Conservation (phyloP, 257 asterid species). For the Asclepias syriaca region DNA sequence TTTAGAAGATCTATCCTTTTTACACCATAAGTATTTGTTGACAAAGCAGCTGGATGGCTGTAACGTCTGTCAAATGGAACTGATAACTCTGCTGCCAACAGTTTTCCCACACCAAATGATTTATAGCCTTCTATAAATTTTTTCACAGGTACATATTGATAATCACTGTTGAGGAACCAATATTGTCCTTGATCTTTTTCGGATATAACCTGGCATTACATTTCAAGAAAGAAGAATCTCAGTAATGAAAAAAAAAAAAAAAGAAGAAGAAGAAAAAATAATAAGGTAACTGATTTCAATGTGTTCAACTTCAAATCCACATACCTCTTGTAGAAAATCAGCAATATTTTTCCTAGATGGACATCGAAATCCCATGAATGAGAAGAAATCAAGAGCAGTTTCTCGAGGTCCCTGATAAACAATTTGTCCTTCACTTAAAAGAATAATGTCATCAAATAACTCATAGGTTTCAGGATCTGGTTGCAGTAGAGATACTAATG, state of each 20-base stretch:
- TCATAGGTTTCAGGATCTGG: conserved; percentile 94
- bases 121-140: conserved; percentile 68
- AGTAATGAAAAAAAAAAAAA: conserved; percentile 1
- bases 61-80: conserved; percentile 69
- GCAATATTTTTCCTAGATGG: conserved; percentile 90
- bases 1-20: conserved; percentile 61
- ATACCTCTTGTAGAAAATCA: conserved; percentile 92
- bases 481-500: conserved; percentile 74
- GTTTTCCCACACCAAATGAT: conserved; percentile 50
- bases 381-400: conserved; percentile 65
- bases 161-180: conserved; percentile 58
- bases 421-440: conserved; percentile 80
- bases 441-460: conserved; percentile 80
- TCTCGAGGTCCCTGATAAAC: conserved; percentile 86
- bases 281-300: conserved; percentile 3
- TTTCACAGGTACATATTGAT: conserved; percentile 50
- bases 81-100: conserved; percentile 47
- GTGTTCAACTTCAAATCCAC: conserved; percentile 15
- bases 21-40: conserved; percentile 58
- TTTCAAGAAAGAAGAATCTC: conserved; percentile 16
- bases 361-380: conserved; percentile 71
- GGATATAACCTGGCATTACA: conserved; percentile 52
- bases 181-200: conserved; percentile 91
- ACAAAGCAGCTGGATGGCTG: conserved; percentile 82
- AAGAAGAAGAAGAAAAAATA: neutral